A percentile compares a stretch with the other conserved stretches of the same genome.
These are phyloP conservation scores for Kluyveromyces dobzhanskii DNA, from an alignment of 805 yeast species.

Conservation along the genomic window DNA sequence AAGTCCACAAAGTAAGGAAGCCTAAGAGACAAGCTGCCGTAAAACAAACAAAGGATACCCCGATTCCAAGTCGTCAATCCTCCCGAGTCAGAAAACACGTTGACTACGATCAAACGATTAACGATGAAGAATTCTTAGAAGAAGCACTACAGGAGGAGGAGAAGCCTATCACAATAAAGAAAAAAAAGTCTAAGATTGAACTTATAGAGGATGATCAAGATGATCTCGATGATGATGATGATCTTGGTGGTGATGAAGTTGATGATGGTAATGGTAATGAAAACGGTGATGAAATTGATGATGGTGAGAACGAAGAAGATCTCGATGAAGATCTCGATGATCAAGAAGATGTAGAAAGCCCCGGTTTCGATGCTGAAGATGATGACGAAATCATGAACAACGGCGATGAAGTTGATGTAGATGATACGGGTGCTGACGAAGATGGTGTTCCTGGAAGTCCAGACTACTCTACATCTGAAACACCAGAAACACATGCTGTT, in stretches of 20 bases:
- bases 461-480: constrained; percentile 16
- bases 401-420: too few relatives aligned
- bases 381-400: constrained; percentile 5
- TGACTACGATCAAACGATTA: constrained; percentile 2
- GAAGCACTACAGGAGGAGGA: constrained; percentile 9
- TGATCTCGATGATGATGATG: constrained; percentile 4
- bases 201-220: constrained; percentile 2
- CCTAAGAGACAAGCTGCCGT: neutral
- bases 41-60: neutral
- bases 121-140: constrained; percentile 4
- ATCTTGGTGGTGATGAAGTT: neutral
- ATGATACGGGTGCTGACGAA: constrained; percentile 8
- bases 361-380: too few relatives aligned
- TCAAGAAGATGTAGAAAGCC: too few relatives aligned
- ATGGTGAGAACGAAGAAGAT: neutral
- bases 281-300: too few relatives aligned
- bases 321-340: too few relatives aligned
- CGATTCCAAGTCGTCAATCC: neutral
- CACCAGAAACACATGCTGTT: constrained; percentile 13
- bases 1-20: neutral
- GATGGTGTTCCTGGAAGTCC: constrained; percentile 9
- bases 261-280: too few relatives aligned
- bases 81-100: constrained; percentile 1
- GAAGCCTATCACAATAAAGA: constrained; percentile 3
- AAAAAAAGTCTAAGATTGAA: constrained; percentile 2